A percentile compares a stretch with the other conserved stretches of the same genome.
Conservation (phyloP, 2,329 filamentous ascomycete genomes). For the Aspergillus texensis region DNA sequence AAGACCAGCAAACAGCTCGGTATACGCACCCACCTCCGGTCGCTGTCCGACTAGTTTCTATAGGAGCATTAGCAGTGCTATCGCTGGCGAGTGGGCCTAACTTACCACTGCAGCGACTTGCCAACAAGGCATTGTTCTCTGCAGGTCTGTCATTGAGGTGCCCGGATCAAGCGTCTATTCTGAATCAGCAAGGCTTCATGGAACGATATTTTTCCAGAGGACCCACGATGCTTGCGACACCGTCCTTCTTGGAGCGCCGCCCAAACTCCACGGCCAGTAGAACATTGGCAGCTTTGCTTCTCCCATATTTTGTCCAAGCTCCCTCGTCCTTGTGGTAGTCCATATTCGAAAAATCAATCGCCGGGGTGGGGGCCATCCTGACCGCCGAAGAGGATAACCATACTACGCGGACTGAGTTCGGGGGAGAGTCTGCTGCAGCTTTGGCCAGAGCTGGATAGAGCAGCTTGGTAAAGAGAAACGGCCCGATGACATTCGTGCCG, state of each 20-base stretch:
- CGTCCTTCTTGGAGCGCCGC: constrained; percentile 12
- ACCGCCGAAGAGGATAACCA: constrained; percentile 37
- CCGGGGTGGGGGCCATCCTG: constrained; percentile 21
- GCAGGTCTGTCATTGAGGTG: constrained; percentile 12
- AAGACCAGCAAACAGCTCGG: constrained; percentile 24
- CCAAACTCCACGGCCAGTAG: constrained; percentile 20
- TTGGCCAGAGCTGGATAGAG: constrained; percentile 36
- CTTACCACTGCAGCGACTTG: not conserved
- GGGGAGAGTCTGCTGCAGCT: constrained; percentile 29
- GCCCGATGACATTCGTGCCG: constrained; percentile 42
- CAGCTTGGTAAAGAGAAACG: constrained; percentile 20
- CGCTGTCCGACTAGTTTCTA: constrained; percentile 2
- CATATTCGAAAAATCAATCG: constrained; percentile 24
- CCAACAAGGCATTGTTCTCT: constrained; percentile 10
- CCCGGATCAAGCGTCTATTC: constrained; percentile 15
- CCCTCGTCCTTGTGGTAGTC: constrained; percentile 19
- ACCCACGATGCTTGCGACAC: constrained; percentile 22
- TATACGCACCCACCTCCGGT: constrained; percentile 23
- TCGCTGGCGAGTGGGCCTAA: not conserved
- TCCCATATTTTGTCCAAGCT: constrained; percentile 18
- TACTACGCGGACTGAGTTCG: constrained; percentile 34
- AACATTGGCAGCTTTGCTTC: constrained; percentile 28
- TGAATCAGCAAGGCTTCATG: not conserved
- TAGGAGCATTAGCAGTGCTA: not conserved
- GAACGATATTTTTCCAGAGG: not conserved